Conservation (phyloP, 1,139 yeast species). For the Nadsonia starkeyi-henricii region DNA sequence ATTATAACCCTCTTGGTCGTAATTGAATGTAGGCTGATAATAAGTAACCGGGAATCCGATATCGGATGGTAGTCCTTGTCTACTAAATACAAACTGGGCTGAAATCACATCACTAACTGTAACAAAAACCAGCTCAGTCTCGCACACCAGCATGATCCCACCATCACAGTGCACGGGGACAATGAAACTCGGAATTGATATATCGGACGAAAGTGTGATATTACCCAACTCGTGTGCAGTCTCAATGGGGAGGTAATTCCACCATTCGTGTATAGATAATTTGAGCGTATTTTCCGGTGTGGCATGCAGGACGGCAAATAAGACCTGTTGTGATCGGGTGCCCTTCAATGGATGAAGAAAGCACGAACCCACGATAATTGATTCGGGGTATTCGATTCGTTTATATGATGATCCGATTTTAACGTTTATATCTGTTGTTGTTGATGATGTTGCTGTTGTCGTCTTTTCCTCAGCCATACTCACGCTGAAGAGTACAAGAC, state of each 20-base stretch:
- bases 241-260: conserved; percentile 3
- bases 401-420: background rate
- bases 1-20: background rate
- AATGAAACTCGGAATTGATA: conserved; percentile 10
- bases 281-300: conserved; percentile 3
- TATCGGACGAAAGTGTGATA: conserved; percentile 7
- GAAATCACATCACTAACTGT: conserved; percentile 13
- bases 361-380: conserved; percentile 7
- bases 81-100: conserved; percentile 8
- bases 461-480: background rate
- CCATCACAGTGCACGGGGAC: conserved; percentile 12
- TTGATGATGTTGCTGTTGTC: too few relatives aligned
- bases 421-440: background rate
- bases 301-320: conserved; percentile 8
- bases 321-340: conserved; percentile 6
- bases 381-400: conserved; percentile 1
- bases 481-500: conserved; percentile 1
- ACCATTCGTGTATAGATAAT: conserved; percentile 10
- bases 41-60: conserved; percentile 6
- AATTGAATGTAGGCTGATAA: conserved; percentile 7
- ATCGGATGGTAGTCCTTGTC: conserved; percentile 2
- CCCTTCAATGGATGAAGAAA: conserved; percentile 9
- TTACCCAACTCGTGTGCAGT: conserved; percentile 5
- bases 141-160: conserved; percentile 11
- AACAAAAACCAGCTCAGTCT: conserved; percentile 9